Evolutionary conservation across 495 filamentous ascomycete genomes (phyloP).

Genomic region (Lasiosphaeria ovina): DNA sequence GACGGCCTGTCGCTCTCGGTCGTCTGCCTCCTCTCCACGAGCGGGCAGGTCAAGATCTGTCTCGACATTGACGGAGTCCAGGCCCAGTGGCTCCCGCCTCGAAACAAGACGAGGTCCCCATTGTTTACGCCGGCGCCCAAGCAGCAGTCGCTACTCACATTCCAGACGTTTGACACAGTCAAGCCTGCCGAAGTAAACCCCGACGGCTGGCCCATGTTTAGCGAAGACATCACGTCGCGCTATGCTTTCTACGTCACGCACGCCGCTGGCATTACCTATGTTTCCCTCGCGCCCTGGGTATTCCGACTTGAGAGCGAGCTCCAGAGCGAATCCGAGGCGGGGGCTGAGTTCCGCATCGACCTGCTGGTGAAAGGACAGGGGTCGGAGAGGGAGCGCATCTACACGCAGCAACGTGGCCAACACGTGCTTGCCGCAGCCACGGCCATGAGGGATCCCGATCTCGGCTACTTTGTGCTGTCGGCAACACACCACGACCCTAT

Average conservation of each 20-base stretch:
- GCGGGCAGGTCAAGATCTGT: constrained; percentile 72
- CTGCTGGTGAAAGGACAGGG: constrained; percentile 63
- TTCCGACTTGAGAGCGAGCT: constrained; percentile 75
- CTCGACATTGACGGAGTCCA: constrained; percentile 77
- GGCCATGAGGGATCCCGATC: constrained; percentile 67
- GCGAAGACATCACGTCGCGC: constrained; percentile 64
- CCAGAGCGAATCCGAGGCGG: constrained; percentile 58
- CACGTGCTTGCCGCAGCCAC: constrained; percentile 57
- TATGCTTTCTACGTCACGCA: constrained; percentile 81
- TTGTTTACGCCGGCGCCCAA: constrained; percentile 24
- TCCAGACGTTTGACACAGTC: constrained; percentile 61
- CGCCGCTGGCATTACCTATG: constrained; percentile 62
- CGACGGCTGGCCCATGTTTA: constrained; percentile 70
- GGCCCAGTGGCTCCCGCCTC: constrained; percentile 78
- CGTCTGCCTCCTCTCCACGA: constrained; percentile 71
- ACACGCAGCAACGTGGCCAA: constrained; percentile 44
- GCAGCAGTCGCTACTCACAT: constrained; percentile 44
- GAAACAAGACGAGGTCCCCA: constrained; percentile 43
- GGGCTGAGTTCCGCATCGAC: constrained; percentile 70
- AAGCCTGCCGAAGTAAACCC: constrained; percentile 48
- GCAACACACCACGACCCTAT: constrained; percentile 60
- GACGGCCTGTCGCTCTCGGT: constrained; percentile 69
- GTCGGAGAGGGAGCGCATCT: constrained; percentile 59
- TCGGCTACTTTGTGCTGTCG: constrained; percentile 79
- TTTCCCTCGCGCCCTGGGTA: constrained; percentile 73